A percentile compares a stretch with the other conserved stretches of the same genome.
phyloP scores from a whole-genome alignment of 495 filamentous ascomycete genomes.

The Aspergillus ellipticus region DNA sequence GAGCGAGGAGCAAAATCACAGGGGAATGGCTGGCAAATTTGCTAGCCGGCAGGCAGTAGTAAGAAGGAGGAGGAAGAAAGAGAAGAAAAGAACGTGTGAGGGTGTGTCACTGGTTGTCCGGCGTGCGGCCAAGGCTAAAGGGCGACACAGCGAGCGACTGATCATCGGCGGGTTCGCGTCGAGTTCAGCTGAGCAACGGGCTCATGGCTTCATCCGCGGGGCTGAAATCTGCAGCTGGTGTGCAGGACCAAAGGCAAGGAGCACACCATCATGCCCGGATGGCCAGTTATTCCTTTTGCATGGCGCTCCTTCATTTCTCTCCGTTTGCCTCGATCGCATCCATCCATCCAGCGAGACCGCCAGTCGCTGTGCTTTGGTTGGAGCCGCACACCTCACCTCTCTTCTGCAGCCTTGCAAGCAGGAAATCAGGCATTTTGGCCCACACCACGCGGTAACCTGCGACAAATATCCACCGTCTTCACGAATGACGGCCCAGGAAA shows the following conservation, averaged over 20 bases:
- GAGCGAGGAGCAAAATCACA: no score
- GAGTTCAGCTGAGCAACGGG: conserved; percentile 1
- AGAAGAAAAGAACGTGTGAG: conserved; percentile 8
- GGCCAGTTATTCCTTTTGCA: not conserved
- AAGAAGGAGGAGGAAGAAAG: conserved; percentile 15
- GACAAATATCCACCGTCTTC: not conserved
- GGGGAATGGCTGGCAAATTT: conserved; percentile 16
- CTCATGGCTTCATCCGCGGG: not conserved
- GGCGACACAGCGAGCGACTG: conserved; percentile 1
- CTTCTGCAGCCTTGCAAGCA: conserved; percentile 1
- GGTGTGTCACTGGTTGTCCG: not conserved
- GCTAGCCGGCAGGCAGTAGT: no score
- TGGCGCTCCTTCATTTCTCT: not conserved
- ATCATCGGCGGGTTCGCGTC: not conserved
- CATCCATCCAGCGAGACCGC: not conserved
- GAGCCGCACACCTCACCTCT: not conserved
- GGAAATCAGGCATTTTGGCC: not conserved
- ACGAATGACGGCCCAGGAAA: not conserved
- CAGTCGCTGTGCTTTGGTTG: not conserved
- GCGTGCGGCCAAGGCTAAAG: conserved; percentile 7
- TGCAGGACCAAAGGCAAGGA: not conserved
- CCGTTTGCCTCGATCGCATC: not conserved
- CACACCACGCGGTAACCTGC: not conserved
- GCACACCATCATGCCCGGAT: not conserved
- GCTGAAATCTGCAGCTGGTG: not conserved